Base-by-base conservation (phyloP, 2,329 filamentous ascomycete species). In the Aureobasidium sp. region DNA sequence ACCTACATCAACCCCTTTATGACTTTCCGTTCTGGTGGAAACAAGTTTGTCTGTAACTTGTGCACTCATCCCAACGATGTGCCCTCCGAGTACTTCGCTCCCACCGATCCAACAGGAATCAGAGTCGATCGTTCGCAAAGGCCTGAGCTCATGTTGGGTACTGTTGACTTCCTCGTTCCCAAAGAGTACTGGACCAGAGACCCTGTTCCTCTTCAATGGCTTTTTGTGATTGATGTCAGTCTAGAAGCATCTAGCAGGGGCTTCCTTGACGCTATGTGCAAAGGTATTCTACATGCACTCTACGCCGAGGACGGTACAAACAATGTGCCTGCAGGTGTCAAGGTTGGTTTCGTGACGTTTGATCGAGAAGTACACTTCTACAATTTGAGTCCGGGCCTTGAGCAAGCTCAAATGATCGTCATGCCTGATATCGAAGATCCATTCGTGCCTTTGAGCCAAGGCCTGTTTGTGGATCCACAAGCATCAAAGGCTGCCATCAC, bases 1-100 rank as follows among this genome's bases (percentile, higher is more conserved):
- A 89, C 93, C 15, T 99, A 99, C 76, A 95, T 99, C 77, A 99
- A 99, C 72, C 94, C 94, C 1, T 99, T 99, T 73, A 97, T 99
- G 94, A 89, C 92, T 72, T 99, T 99, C 81, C 85, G 89, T 63
- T 88, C 89, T 17, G 93, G 93, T 41, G 94, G 94, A 62, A 96
- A 93, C 77, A 96, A 96, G 73, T 95, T 96, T 73, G 91, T 96
- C 58, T 99, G 94, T 79, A 99, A 99, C 72, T 90, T 99, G 77
- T 99, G 94, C 78, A 94, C 89, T 25, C 96, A 97, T 73, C 91
- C 94, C 55, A 99, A 97, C 73, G 94, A 99, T 71, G 95, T 95
- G 0, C 80, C 91, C 0, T 77, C 89, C 1, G 93, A 97, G 72
- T 99, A 99, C 76, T 99, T 96, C 74, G 89, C 90, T 61, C 92